Conservation (phyloP, 1,139 yeast species). For the Hemisphaericaspora xylofermentans region DNA sequence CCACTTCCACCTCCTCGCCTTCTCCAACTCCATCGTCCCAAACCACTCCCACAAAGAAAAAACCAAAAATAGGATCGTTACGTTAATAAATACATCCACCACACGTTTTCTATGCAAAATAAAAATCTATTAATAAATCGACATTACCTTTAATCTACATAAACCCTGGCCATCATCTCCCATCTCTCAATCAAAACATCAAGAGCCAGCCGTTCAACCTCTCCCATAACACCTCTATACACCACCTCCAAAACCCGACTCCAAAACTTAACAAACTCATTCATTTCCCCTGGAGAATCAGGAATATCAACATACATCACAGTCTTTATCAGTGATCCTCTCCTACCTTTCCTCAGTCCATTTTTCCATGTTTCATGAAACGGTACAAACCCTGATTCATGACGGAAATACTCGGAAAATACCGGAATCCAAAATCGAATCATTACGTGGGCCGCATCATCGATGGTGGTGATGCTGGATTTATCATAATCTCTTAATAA, state of each 20-base stretch:
- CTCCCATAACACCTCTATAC: constrained; percentile 40
- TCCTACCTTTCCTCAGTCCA: constrained; percentile 22
- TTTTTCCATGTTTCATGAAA: constrained; percentile 26
- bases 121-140: too few relatives aligned
- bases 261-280: constrained; percentile 55
- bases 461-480: constrained; percentile 30
- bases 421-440: constrained; percentile 57
- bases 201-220: constrained; percentile 39
- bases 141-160: too few relatives aligned
- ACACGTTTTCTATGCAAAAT: too few relatives aligned
- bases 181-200: constrained; percentile 39
- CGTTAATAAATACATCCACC: background rate
- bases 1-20: too few relatives aligned
- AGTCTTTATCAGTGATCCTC: constrained; percentile 14
- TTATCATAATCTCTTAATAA: constrained; percentile 48
- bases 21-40: too few relatives aligned
- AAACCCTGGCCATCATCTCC: constrained; percentile 27
- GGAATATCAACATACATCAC: constrained; percentile 33
- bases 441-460: constrained; percentile 43
- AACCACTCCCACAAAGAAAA: too few relatives aligned
- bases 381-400: constrained; percentile 26
- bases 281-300: constrained; percentile 22
- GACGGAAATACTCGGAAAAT: constrained; percentile 36
- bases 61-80: background rate
- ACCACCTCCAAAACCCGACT: constrained; percentile 36